Evolutionary conservation across 192 early-diverging fungal species (phyloP), one percentile per base, ranked within the genome.

Genomic region (Coemansia sp.): DNA sequence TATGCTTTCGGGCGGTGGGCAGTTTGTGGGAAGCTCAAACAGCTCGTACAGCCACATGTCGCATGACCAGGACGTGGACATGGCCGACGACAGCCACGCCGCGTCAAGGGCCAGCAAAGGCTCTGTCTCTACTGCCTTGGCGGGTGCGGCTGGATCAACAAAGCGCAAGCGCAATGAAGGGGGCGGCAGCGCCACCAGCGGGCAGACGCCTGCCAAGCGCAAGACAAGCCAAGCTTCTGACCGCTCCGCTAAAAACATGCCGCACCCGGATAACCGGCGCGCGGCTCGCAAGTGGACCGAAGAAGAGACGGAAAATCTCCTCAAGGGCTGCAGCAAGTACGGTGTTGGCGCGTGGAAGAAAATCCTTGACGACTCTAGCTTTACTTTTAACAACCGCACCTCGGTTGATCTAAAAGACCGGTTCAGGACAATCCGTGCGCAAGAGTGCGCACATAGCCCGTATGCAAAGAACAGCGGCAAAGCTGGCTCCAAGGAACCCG

Each of bases 341-440:
- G 80, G 80, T 0, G 75, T 83, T 4, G 80, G 80, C 0, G 80
- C 80, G 25, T 83, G 80, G 80, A 83, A 83, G 66, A 83, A 75
- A 45, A 83, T 83, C 3, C 66, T 83, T 17, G 76, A 77, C 55
- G 80, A 83, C 28, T 56, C 80, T 14, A 61, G 22, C 4, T 83
- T 83, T 36, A 55, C 55, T 18, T 83, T 83, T 42, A 77, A 83
- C 76, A 78, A 52, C 63, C 72, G 80, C 28, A 83, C 80, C 22
- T 83, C 80, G 0, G 80, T 83, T 1, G 80, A 83, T 31, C 66
- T 83, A 38, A 83, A 83, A 52, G 80, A 83, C 48, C 71, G 80
- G 4, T 83, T 83, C 69, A 60, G 80, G 38, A 83, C 80, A 5
- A 83, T 83, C 60, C 72, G 76, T 38, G 75, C 80, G 0, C 75